A percentile compares a stretch with the other conserved stretches of the same genome.
These are phyloP conservation scores for Rhododendron kiyosumense DNA, from an alignment of 148 eudicot species.

Conservation along the genomic window DNA sequence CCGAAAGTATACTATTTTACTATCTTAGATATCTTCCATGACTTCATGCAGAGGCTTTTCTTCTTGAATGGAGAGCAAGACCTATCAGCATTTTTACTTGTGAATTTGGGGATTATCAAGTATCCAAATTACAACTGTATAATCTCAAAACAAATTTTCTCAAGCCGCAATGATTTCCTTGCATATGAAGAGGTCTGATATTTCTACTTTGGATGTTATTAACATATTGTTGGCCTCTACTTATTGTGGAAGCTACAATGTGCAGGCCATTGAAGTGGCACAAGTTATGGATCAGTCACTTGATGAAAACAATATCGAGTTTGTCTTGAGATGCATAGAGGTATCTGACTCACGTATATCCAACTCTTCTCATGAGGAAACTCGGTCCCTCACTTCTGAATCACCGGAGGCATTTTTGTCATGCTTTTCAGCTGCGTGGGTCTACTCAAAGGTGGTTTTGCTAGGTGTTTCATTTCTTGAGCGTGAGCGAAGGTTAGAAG, in stretches of 20 bases:
- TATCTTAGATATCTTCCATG: background rate
- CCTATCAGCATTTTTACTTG: slow-evolving; percentile 76
- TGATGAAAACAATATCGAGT: slow-evolving; percentile 50
- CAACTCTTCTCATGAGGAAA: slow-evolving; percentile 20
- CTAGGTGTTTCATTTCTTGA: slow-evolving; percentile 81
- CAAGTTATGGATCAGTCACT: slow-evolving; percentile 84
- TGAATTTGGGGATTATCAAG: slow-evolving; percentile 74
- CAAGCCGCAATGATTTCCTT: slow-evolving; percentile 51
- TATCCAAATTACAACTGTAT: slow-evolving; percentile 77
- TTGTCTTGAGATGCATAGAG: slow-evolving; percentile 56
- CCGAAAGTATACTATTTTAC: background rate
- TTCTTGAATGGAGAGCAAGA: slow-evolving; percentile 87
- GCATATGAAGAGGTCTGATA: slow-evolving; percentile 87
- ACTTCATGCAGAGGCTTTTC: slow-evolving; percentile 72
- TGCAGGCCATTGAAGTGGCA: slow-evolving; percentile 83
- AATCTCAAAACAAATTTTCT: slow-evolving; percentile 45
- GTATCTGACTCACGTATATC: slow-evolving; percentile 50
- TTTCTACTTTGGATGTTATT: slow-evolving; percentile 6
- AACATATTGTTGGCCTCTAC: slow-evolving; percentile 10
- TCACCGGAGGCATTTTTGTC: slow-evolving; percentile 38
- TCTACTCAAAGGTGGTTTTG: slow-evolving; percentile 74
- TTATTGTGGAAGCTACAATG: background rate
- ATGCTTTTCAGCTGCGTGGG: slow-evolving; percentile 76
- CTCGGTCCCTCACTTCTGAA: slow-evolving; percentile 26
- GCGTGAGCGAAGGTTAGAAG: slow-evolving; percentile 54